Percentiles rank a stretch among this genome's conserved stretches.
Conservation (phyloP, 225 moss, liverwort and hornwort species). For the Asterella californica region DNA sequence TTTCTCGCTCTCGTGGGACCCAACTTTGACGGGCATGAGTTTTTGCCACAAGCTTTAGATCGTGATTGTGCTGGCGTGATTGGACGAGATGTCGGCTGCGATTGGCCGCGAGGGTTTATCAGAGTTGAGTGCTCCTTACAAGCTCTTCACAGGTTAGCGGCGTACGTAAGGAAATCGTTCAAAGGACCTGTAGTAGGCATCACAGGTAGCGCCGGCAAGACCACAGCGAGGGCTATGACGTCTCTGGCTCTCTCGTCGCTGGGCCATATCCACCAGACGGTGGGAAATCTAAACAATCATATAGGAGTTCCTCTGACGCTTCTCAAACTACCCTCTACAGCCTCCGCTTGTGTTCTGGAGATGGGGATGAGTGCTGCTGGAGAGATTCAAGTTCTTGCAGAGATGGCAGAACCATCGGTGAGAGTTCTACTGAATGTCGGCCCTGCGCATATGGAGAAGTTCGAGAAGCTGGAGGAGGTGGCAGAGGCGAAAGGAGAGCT, state of each 20-base stretch:
- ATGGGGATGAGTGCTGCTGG: conserved; percentile 69
- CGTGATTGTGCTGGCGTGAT: conserved; percentile 64
- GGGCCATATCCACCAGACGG: conserved; percentile 62
- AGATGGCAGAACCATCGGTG: conserved; percentile 58
- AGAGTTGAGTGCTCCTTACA: conserved; percentile 48
- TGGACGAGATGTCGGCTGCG: conserved; percentile 44
- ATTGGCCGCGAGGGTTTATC: conserved; percentile 68
- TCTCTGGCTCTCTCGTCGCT: conserved; percentile 58
- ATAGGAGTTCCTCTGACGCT: conserved; percentile 82
- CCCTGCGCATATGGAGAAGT: conserved; percentile 69
- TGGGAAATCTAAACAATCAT: conserved; percentile 72
- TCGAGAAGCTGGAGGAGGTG: conserved; percentile 59
- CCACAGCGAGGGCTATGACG: conserved; percentile 75
- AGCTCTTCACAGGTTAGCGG: conserved; percentile 57
- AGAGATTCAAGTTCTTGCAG: conserved; percentile 59
- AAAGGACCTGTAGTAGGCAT: conserved; percentile 66
- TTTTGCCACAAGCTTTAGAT: conserved; percentile 53
- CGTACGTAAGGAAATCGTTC: conserved; percentile 54
- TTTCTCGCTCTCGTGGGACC: conserved; percentile 63
- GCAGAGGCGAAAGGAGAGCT: conserved; percentile 82
- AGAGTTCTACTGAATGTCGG: conserved; percentile 79
- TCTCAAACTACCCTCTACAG: conserved; percentile 47
- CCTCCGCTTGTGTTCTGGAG: conserved; percentile 67
- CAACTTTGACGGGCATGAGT: conserved; percentile 68
- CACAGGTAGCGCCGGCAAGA: conserved; percentile 81